Conservation (phyloP, 139 green algal species). For the Trebouxia sp. region DNA sequence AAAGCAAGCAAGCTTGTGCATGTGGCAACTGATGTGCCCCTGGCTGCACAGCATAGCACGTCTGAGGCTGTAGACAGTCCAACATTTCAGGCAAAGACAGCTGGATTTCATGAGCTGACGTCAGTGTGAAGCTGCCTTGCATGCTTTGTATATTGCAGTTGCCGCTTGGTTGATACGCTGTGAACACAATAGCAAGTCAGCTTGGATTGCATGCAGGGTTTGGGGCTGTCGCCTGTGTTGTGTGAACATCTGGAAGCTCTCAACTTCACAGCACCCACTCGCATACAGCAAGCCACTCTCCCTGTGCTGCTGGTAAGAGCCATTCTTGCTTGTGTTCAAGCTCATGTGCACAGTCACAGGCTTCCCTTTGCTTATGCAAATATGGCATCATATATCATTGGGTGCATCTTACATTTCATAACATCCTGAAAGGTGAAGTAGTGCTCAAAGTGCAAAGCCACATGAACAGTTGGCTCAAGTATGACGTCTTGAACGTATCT, state of each 20-base stretch:
- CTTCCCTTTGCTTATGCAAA: not conserved
- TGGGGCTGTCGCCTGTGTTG: conserved; percentile 55
- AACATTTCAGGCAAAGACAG: too few species aligned
- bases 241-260: conserved; percentile 49
- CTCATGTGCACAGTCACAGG: not conserved
- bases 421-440: not conserved
- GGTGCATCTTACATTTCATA: not conserved
- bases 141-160: too few species aligned
- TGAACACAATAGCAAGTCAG: too few species aligned
- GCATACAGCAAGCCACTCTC: conserved; percentile 60
- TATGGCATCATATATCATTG: not conserved
- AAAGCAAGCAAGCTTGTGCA: conserved; percentile 31
- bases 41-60: conserved; percentile 30
- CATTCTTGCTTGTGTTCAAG: not conserved
- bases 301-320: conserved; percentile 53
- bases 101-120: too few species aligned
- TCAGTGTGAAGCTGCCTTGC: too few species aligned
- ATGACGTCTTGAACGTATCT: too few species aligned
- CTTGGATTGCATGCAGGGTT: conserved; percentile 10
- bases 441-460: too few species aligned
- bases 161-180: not conserved
- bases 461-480: too few species aligned
- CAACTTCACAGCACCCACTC: conserved; percentile 72
- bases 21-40: conserved; percentile 39
- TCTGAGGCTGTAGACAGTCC: conserved; percentile 36